Percentiles rank a stretch among this genome's conserved stretches.
Evolutionary conservation across 2,329 filamentous ascomycete species (phyloP).

Genomic region (Monosporascus sp.): DNA sequence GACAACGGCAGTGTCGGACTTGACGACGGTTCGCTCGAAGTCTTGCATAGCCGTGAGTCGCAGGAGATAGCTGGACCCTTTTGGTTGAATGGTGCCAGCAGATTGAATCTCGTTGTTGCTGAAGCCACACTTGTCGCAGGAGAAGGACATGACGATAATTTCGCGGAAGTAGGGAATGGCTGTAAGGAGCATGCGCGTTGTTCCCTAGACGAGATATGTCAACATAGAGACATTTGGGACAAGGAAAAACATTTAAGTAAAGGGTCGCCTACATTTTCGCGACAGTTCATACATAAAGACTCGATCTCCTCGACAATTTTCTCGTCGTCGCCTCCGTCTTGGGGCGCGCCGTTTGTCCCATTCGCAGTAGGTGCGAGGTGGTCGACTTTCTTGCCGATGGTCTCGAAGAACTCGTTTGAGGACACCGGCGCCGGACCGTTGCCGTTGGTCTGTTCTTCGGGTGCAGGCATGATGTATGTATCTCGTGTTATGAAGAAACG

Average conservation of each 20-base stretch:
- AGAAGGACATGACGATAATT: constrained; percentile 95
- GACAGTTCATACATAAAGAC: constrained; percentile 82
- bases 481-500: neutral
- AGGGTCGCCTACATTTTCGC: constrained; percentile 57
- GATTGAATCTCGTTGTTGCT: constrained; percentile 92
- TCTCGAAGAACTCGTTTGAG: constrained; percentile 52
- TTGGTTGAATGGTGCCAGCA: constrained; percentile 85
- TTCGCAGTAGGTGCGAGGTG: constrained; percentile 36
- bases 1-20: constrained; percentile 81
- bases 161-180: constrained; percentile 96
- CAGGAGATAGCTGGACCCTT: constrained; percentile 78
- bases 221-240: neutral
- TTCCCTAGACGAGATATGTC: constrained; percentile 51
- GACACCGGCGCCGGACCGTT: constrained; percentile 16
- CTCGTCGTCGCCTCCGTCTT: constrained; percentile 39
- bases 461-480: constrained; percentile 36
- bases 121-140: constrained; percentile 82
- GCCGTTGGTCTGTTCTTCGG: constrained; percentile 31
- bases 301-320: constrained; percentile 64
- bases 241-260: neutral
- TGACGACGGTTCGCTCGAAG: constrained; percentile 82
- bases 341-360: constrained; percentile 21
- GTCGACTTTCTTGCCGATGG: constrained; percentile 57
- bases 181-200: constrained; percentile 80
- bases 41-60: constrained; percentile 69